Base-by-base conservation (phyloP, 805 yeast genomes). In the Yamadazyma nakazawae region DNA sequence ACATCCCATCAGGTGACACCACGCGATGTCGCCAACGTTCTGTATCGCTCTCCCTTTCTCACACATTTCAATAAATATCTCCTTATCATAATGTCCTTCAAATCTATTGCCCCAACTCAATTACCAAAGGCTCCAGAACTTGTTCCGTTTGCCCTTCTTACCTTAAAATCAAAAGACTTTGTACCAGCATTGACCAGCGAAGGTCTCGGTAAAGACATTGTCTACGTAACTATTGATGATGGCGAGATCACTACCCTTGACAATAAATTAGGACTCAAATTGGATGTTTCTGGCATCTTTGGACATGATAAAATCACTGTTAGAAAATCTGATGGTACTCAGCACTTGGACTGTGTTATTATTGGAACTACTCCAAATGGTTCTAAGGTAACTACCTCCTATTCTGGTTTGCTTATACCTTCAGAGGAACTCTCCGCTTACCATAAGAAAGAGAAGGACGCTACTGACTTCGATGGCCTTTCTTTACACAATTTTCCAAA, bases 281-380 rank as follows among this genome's bases (percentile, higher is more conserved):
- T 67, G 38, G 68, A 67, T 9, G 62, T 57, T 34, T 25, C 35
- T 5, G 56, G 51, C 6, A 46, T 67, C 18, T 36, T 40, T 14
- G 85, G 86, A 5, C 61, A 62, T 49, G 87, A 81, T 52, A 78
- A 78, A 43, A 64, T 81, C 54, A 67, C 68, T 17, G 32, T 25
- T 10, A 32, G 24, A 8, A 34, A 12, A n/a, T 21, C 44, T 8
- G 44, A 41, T 24, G 55, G 61, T 25, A 58, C 60, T 32, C 55
- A 64, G n/a, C 58, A 57, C 13, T 64, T 80, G 53, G 81, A 79
- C 54, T 80, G 84, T 58, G 71, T 70, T 43, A 48, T 80, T 44
- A 77, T 67, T 52, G 71, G 79, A 28, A 73, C 68, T 49, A 68
- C 78, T 17, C 66, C 67, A 6, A 64, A 60, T 35, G 83, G 78